Evolutionary conservation across 768 basidiomycete genomes (phyloP).

Genomic region (Leccinum imitatum): DNA sequence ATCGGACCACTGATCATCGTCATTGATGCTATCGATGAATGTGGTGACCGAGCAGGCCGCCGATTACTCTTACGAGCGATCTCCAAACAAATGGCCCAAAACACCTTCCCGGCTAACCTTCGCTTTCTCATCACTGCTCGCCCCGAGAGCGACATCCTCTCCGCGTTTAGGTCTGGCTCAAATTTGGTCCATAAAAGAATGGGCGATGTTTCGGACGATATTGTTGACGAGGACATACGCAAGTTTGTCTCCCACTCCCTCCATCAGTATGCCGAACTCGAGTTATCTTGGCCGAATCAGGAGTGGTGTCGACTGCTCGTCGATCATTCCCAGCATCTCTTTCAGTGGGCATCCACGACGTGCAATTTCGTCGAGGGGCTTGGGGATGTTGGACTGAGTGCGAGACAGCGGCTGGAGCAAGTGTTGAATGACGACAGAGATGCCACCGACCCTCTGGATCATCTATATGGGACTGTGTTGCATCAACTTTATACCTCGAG

Average conservation of each 20-base stretch:
- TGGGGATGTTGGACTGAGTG: not conserved
- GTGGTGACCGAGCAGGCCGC: not conserved
- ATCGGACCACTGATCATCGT: not conserved
- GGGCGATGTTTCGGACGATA: not conserved
- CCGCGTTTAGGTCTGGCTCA: not conserved
- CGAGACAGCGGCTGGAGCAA: not conserved
- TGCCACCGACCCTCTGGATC: not conserved
- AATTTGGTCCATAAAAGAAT: not conserved
- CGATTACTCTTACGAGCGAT: not conserved
- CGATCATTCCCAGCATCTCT: not conserved
- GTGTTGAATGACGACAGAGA: not conserved
- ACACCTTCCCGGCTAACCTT: not conserved
- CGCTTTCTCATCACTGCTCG: not conserved
- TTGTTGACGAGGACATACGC: not conserved
- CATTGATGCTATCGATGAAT: not conserved
- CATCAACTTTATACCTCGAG: not conserved
- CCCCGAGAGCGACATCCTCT: not conserved
- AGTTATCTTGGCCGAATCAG: not conserved
- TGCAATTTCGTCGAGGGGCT: not conserved
- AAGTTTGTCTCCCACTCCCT: not conserved
- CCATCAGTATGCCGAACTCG: not conserved
- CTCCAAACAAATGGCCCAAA: not conserved
- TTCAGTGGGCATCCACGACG: not conserved
- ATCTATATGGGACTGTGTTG: not conserved
- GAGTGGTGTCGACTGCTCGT: not conserved